Evolutionary conservation across 202 grass and related monocot species (phyloP).

Genomic region (Cymbopogon flexuosus): DNA sequence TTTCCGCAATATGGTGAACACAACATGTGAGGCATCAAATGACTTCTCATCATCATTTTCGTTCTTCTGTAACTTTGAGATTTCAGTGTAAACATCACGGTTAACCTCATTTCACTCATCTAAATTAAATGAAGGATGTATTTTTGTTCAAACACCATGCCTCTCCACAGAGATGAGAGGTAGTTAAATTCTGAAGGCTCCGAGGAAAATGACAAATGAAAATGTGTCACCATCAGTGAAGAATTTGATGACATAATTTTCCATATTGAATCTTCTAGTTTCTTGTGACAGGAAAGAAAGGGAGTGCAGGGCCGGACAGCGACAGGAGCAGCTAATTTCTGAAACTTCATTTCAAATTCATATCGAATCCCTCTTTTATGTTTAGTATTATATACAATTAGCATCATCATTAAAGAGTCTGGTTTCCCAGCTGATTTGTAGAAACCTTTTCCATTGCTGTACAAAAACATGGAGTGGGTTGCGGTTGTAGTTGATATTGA

Average conservation of each 20-base stretch:
- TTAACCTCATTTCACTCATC: not conserved
- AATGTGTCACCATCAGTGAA: not conserved
- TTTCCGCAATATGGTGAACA: too few species aligned
- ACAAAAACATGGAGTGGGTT: too few species aligned
- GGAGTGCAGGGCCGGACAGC: not conserved
- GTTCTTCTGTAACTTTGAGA: not conserved
- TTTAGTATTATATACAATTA: too few species aligned
- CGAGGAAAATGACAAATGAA: slow-evolving; percentile 1
- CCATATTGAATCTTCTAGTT: not conserved
- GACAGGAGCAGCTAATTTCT: not conserved
- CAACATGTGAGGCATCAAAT: too few species aligned
- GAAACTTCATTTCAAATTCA: too few species aligned
- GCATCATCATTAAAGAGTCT: too few species aligned
- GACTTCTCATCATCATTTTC: not conserved
- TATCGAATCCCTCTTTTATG: too few species aligned
- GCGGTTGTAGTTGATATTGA: too few species aligned
- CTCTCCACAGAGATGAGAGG: not conserved
- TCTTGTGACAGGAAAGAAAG: not conserved
- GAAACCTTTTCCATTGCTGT: too few species aligned
- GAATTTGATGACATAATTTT: slow-evolving; percentile 10
- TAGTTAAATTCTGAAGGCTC: not conserved
- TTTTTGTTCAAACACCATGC: not conserved
- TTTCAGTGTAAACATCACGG: not conserved
- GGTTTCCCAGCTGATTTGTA: too few species aligned
- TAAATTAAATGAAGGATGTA: not conserved